Evolutionary conservation across 164 flowering plant genomes (phyloP), one percentile per base, ranked within the genome.

Genomic region (Tetracentron sinense): DNA sequence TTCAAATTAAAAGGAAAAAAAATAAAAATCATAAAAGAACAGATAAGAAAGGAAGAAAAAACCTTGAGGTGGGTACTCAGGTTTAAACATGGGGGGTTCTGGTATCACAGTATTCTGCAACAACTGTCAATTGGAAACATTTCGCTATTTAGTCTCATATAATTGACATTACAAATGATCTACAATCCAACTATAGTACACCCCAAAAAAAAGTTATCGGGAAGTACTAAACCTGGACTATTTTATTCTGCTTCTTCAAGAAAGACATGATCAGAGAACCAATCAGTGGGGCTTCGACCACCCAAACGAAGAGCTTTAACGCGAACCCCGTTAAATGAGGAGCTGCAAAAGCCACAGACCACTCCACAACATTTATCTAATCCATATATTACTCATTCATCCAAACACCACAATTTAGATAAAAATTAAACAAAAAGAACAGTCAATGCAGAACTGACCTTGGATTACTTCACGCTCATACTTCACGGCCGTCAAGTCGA

Each of bases 41-140:
- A n/a, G n/a, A 29, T 21, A 11, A 26, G 19, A 58, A 46, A 42
- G 22, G 15, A 48, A 44, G 58, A 54, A 44, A 22, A 42, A 70
- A 91, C 99, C 97, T 88, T 91, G 97, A 17, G 95, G 87, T 69
- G 95, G 97, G 71, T 69, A 94, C 76, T 87, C 96, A 14, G 99
- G 99, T 60, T 69, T 80, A 58, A 76, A 94, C 99, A 94, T 91
- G n/a, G 99, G 99, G 5, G 55, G 46, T 71, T 94, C 99, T 19
- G 99, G 97, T 69, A 91, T 87, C 62, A 77, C 80, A 69, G 97
- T 86, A 50, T 82, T 75, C 75, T 65, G 81, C 82, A 94, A 63
- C 73, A 83, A 49, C 96, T 94, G 85, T 61, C 19, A 68, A 74
- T 30, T 0, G 64, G 2, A 68, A 63, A 31, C 47, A 59, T 4